phyloP scores from a whole-genome alignment of 1,284 basidiomycete species.

The Phenoliferia sp. region DNA sequence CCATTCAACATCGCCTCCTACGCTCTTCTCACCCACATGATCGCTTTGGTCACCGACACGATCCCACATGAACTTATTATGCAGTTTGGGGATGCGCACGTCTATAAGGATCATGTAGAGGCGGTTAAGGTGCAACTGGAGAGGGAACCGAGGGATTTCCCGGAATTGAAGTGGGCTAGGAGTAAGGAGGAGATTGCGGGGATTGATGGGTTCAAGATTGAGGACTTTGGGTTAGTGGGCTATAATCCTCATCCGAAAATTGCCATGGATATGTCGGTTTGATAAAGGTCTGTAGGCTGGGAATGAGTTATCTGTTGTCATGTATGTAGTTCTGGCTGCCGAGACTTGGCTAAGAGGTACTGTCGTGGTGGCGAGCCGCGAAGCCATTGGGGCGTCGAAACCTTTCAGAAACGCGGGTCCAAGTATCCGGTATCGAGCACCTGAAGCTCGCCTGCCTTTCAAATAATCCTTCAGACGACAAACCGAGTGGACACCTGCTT shows the following conservation, averaged over 20 bases:
- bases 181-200: constrained; percentile 51
- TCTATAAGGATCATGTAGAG: constrained; percentile 88
- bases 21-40: constrained; percentile 92
- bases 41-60: constrained; percentile 82
- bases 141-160: constrained; percentile 72
- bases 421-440: too few species aligned
- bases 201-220: constrained; percentile 76
- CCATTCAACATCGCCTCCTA: constrained; percentile 99
- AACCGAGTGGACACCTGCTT: too few species aligned
- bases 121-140: constrained; percentile 73
- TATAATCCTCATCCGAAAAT: constrained; percentile 83
- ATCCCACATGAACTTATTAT: constrained; percentile 83
- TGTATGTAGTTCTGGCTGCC: too few species aligned
- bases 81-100: constrained; percentile 93
- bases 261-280: constrained; percentile 80
- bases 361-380: too few species aligned
- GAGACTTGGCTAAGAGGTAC: too few species aligned
- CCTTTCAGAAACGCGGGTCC: too few species aligned
- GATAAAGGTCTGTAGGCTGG: too few species aligned
- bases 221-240: constrained; percentile 78
- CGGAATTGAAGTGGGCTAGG: constrained; percentile 68
- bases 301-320: too few species aligned
- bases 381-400: too few species aligned
- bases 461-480: too few species aligned
- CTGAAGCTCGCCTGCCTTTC: too few species aligned